Evolutionary conservation across 164 flowering plant species (phyloP).

Genomic region (Nelumbo lutea): DNA sequence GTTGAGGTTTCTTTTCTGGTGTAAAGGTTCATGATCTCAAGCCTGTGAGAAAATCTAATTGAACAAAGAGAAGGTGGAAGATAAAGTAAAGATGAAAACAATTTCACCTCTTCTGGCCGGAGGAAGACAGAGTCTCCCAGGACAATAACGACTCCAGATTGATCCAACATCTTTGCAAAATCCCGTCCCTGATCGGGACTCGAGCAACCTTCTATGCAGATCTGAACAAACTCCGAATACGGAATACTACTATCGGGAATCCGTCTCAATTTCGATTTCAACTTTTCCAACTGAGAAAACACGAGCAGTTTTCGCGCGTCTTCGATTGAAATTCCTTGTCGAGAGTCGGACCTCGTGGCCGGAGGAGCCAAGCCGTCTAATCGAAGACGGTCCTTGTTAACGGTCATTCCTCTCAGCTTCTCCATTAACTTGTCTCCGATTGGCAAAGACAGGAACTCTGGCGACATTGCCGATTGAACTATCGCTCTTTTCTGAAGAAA

Average conservation of each 20-base stretch:
- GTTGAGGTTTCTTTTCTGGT: no score
- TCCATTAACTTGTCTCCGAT: constrained; percentile 46
- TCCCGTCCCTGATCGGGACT: constrained; percentile 44
- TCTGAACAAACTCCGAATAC: constrained; percentile 52
- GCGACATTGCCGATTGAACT: constrained; percentile 22
- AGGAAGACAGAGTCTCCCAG: constrained; percentile 67
- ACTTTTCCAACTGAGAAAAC: constrained; percentile 50
- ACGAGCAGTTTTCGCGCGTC: constrained; percentile 64
- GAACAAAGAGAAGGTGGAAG: background rate
- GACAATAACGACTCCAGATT: constrained; percentile 76
- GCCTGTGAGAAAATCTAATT: background rate
- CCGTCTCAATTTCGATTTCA: constrained; percentile 47
- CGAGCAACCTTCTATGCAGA: constrained; percentile 43
- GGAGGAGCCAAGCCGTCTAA: constrained; percentile 51
- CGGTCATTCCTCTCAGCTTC: constrained; percentile 41
- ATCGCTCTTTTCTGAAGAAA: constrained; percentile 38
- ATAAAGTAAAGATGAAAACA: background rate
- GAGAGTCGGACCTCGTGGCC: constrained; percentile 7
- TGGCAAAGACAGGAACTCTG: constrained; percentile 30
- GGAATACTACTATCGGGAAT: constrained; percentile 34
- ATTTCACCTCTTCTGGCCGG: constrained; percentile 74
- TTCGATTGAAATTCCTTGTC: constrained; percentile 33
- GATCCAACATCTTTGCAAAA: constrained; percentile 55
- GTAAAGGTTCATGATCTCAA: no score
- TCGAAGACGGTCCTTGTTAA: constrained; percentile 43